Evolutionary conservation across 305 asterid species (phyloP).

Genomic region (Fraxinus ornus): DNA sequence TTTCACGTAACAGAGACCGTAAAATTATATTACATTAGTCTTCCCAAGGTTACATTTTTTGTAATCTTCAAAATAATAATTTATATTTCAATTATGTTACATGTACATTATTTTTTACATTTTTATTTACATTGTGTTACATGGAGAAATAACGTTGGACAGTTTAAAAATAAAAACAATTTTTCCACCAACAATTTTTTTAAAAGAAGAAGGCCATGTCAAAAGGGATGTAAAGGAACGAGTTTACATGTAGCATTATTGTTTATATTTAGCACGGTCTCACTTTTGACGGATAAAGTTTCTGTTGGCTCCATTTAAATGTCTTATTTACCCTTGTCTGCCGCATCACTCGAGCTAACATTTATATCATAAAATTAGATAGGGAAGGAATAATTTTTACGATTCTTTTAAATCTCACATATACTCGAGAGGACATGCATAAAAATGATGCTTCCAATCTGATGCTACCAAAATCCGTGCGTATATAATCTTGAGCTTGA

Average conservation of each 20-base stretch:
- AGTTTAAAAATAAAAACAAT: too few species aligned
- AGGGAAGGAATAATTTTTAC: not conserved
- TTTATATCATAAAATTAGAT: too few species aligned
- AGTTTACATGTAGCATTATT: too few species aligned
- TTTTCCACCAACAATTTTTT: too few species aligned
- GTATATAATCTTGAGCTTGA: too few species aligned
- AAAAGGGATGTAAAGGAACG: too few species aligned
- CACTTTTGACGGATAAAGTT: not conserved
- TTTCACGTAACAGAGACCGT: not conserved
- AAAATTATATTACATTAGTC: not conserved
- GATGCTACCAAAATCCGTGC: too few species aligned
- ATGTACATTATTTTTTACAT: too few species aligned
- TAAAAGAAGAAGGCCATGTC: too few species aligned
- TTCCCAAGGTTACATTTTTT: not conserved
- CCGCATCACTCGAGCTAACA: not conserved
- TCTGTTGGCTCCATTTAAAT: not conserved
- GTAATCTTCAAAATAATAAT: not conserved
- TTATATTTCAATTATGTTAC: too few species aligned
- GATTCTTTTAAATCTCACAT: not conserved
- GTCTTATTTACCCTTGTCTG: not conserved
- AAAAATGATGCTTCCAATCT: not conserved
- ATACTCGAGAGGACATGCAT: not conserved
- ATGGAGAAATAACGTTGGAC: too few species aligned
- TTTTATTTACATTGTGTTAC: too few species aligned
- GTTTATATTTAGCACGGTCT: not conserved